Evolutionary conservation across 2,329 filamentous ascomycete species (phyloP), one percentile per base, ranked within the genome.

Genomic region (Aspergillus sp.): DNA sequence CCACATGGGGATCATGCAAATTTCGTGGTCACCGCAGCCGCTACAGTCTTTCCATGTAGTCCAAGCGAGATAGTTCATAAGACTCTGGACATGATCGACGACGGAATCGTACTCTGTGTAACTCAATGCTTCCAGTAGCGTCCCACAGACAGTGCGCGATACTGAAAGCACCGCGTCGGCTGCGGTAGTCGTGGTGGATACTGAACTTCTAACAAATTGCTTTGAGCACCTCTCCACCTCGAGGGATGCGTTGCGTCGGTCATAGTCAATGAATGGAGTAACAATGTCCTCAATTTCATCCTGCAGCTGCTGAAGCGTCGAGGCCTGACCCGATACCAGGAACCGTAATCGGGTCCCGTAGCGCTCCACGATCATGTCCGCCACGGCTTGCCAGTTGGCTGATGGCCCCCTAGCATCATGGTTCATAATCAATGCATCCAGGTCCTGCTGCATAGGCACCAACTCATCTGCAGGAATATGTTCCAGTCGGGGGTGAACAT

Each of bases 1-100:
- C 85, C 85, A 89, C 66, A 88, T 86, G 2, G 85, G 84, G n/a
- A 87, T 75, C 46, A 84, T 79, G 60, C 85, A 85, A 3, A 86
- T 70, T 69, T 88, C 80, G 45, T 83, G 77, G 7, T 77, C 74
- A 0, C 64, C 69, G 65, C 86, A 89, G 1, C 77, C 75, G 6
- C 76, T 73, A 52, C 84, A 84, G 50, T 80, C 76, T 63, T 84
- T 86, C 84, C 84, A 88, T 0, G 72, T 78, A 3, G 83, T 79
- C 86, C 86, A 89, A 6, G 77, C 75, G 2, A 89, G 74, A 56
- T 80, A 81, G 1, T 70, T 60, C 19, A 82, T 78, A 15, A 89
- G 66, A 0, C 69, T 61, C 6, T 71, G 63, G 15, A 83, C 61
- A 2, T 65, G 62, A 3, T 66, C 58, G 3, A 76, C 52, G 0